Evolutionary conservation across 2,329 filamentous ascomycete species (phyloP), one percentile per base, ranked within the genome.

Genomic region (Dactylella cylindrospora): DNA sequence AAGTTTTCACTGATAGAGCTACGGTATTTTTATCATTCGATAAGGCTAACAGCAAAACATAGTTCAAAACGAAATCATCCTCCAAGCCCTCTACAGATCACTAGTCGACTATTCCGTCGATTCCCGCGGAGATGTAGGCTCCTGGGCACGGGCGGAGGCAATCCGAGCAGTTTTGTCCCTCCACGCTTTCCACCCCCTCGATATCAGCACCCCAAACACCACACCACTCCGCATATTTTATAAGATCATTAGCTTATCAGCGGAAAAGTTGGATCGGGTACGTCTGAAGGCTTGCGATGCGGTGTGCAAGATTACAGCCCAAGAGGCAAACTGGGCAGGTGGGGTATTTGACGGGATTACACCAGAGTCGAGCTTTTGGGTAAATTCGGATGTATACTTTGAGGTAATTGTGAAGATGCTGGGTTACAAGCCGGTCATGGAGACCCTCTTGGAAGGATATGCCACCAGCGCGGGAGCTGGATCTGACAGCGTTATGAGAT

Each of bases 61-160:
- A 64, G 59, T 55, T 13, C 36, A 29, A 15, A 51, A 64, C 32
- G 38, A 50, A n/a, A 17, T 55, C 19, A 64, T 64, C 20, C 33
- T 57, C 23, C 44, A 55, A 23, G 39, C 46, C 20, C 19, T 64
- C 13, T 26, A 50, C 33, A 57, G 39, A 32, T 82, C 84, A 0
- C 74, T 98, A 22, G 85, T 91, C 66, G 90, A 98, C 71, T 97
- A 97, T 70, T 95, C 88, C 0, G 90, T 88, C 2, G 91, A 88
- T 66, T 84, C 90, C 10, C 79, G 90, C 53, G 93, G 93, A 12
- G 93, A 98, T 70, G 80, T 97, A 41, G 93, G 93, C 3, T 95
- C 90, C 0, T 81, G 90, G 46, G 86, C 95, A 3, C 81, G 93
- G 2, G 76, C 91, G 3, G 85, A 90, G 71, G 90, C 88, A 19